Percentiles rank a stretch among this genome's conserved stretches.
phyloP scores from a whole-genome alignment of 2,329 filamentous ascomycete species.

The Phyllosticta capitalensis region DNA sequence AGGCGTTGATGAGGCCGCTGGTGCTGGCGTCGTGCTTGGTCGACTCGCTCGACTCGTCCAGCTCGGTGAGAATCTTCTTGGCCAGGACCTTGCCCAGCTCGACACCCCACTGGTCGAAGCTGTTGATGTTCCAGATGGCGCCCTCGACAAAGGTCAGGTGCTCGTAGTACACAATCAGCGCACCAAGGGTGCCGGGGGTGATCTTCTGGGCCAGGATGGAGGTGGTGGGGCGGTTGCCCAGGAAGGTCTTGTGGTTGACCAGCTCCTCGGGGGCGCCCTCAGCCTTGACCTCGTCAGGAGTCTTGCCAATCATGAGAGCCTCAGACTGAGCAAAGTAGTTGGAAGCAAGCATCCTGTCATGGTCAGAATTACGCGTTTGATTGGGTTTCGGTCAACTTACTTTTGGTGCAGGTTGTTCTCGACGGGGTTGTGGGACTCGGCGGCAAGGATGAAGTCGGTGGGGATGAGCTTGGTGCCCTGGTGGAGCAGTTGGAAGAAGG shows the following conservation, averaged over 20 bases:
- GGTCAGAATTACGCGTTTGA: conserved; percentile 15
- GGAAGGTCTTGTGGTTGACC: conserved; percentile 97
- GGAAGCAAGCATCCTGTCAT: conserved; percentile 64
- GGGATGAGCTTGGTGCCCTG: conserved; percentile 99
- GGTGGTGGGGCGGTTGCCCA: conserved; percentile 94
- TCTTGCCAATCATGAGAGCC: conserved; percentile 86
- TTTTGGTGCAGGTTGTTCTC: conserved; percentile 90
- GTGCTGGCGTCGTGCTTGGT: conserved; percentile 78
- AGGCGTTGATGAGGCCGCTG: conserved; percentile 78
- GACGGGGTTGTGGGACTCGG: conserved; percentile 93
- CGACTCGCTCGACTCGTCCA: conserved; percentile 66
- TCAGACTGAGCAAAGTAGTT: conserved; percentile 89
- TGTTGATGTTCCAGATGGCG: conserved; percentile 98
- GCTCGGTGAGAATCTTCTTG: conserved; percentile 59
- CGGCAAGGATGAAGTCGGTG: conserved; percentile 93
- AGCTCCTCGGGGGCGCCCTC: conserved; percentile 66
- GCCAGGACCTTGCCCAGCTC: conserved; percentile 94
- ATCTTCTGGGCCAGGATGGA: conserved; percentile 90
- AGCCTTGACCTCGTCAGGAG: conserved; percentile 64
- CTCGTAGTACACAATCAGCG: conserved; percentile 97
- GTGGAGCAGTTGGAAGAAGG: conserved; percentile 99
- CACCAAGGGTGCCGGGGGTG: conserved; percentile 85
- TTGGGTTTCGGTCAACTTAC: conserved; percentile 20
- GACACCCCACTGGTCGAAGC: conserved; percentile 98
- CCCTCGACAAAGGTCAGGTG: conserved; percentile 97